Percentiles rank a stretch among this genome's conserved stretches.
These are phyloP conservation scores for Colletotrichum lupini DNA, from an alignment of 2,329 filamentous ascomycete genomes.

Conservation along the genomic window DNA sequence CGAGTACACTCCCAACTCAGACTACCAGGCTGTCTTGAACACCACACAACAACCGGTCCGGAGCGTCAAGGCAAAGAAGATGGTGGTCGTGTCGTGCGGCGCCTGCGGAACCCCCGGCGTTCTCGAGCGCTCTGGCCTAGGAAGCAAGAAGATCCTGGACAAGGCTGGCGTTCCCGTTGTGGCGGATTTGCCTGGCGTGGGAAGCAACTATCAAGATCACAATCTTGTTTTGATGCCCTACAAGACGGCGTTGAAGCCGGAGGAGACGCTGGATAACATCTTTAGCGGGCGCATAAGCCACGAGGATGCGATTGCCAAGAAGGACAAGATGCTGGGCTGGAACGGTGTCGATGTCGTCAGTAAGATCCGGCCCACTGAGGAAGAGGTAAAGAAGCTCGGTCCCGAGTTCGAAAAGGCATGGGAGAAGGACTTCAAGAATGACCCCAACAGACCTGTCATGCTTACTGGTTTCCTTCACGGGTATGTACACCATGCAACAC, in stretches of 20 bases:
- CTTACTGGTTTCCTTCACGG: slow-evolving; percentile 38
- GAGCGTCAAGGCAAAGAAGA: slow-evolving; percentile 52
- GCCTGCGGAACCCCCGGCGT: slow-evolving; percentile 57
- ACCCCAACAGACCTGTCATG: slow-evolving; percentile 40
- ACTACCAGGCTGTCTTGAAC: slow-evolving; percentile 37
- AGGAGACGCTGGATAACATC: slow-evolving; percentile 55
- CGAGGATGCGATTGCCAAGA: slow-evolving; percentile 38
- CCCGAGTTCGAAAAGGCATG: slow-evolving; percentile 61
- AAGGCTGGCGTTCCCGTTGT: slow-evolving; percentile 37
- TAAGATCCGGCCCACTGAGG: slow-evolving; percentile 64
- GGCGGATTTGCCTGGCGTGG: slow-evolving; percentile 39
- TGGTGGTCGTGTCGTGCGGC: slow-evolving; percentile 56
- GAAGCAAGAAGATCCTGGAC: slow-evolving; percentile 45
- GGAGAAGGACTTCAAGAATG: slow-evolving; percentile 59
- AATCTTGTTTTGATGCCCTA: slow-evolving; percentile 64
- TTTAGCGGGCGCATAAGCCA: slow-evolving; percentile 37
- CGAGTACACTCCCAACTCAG: slow-evolving; percentile 61
- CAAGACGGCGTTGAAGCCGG: slow-evolving; percentile 53
- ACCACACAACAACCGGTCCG: slow-evolving; percentile 28
- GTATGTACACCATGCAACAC: slow-evolving; percentile 19
- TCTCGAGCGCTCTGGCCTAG: slow-evolving; percentile 64
- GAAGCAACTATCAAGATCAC: slow-evolving; percentile 58
- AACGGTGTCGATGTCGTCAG: slow-evolving; percentile 63
- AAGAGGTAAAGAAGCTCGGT: slow-evolving; percentile 61
- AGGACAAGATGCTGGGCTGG: slow-evolving; percentile 58